Conservation (phyloP, 331 rosid species). For the Spiraea crenata region DNA sequence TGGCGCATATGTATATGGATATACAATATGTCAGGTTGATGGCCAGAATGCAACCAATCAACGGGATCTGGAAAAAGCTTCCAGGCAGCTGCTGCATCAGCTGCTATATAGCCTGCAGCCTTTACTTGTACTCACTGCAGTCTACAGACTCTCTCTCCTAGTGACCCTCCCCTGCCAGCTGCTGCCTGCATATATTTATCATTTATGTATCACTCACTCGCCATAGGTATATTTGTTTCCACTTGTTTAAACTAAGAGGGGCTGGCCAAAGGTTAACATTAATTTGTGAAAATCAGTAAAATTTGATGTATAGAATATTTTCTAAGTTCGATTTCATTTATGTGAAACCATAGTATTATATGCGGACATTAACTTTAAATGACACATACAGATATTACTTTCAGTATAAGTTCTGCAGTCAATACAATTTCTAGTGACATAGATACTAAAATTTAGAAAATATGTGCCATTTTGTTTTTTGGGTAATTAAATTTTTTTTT, state of each 20-base stretch:
- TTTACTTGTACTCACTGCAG: constrained; percentile 33
- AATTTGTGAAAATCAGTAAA: too few species aligned
- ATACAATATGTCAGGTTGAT: background rate
- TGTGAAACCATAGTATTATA: too few species aligned
- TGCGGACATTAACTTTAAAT: too few species aligned
- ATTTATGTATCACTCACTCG: constrained; percentile 15
- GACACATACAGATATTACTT: too few species aligned
- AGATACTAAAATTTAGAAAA: too few species aligned
- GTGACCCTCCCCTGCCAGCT: constrained; percentile 7
- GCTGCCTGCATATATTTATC: constrained; percentile 36
- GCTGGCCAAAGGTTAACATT: background rate
- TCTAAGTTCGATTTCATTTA: too few species aligned
- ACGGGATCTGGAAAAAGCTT: background rate
- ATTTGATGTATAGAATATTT: too few species aligned
- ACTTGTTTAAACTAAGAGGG: background rate
- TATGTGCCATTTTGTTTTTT: too few species aligned
- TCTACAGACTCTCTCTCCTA: background rate
- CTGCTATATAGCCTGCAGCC: background rate
- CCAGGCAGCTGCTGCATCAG: background rate
- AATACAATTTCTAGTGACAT: too few species aligned
- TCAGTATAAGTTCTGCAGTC: too few species aligned
- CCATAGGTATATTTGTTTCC: background rate
- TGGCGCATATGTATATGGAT: constrained; percentile 14
- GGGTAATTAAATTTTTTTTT: too few species aligned
- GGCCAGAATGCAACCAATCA: background rate